phyloP scores from a whole-genome alignment of 2,329 filamentous ascomycete genomes.

The Colletotrichum lini region DNA sequence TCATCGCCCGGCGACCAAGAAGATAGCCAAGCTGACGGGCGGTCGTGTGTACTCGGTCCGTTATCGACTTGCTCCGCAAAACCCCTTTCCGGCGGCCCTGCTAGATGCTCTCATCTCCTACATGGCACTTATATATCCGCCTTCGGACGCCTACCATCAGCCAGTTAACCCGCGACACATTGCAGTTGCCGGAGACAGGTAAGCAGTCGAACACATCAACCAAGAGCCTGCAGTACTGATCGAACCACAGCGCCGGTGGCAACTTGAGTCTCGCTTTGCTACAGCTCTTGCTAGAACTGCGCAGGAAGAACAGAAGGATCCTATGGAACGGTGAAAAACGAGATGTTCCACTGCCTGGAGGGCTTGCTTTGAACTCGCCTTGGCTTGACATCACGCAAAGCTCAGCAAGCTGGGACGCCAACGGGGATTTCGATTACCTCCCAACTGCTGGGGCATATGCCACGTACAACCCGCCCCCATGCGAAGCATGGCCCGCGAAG shows the following conservation, averaged over 20 bases:
- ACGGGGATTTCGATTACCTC: conserved; percentile 75
- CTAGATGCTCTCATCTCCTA: conserved; percentile 82
- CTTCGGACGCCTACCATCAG: conserved; percentile 75
- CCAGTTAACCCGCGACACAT: conserved; percentile 76
- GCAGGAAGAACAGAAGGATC: conserved; percentile 62
- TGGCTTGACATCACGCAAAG: conserved; percentile 81
- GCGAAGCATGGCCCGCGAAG: conserved; percentile 69
- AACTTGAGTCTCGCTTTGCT: conserved; percentile 77
- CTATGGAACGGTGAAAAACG: conserved; percentile 73
- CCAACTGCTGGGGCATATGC: conserved; percentile 57
- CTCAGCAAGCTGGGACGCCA: conserved; percentile 67
- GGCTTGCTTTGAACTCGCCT: conserved; percentile 73
- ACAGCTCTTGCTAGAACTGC: conserved; percentile 77
- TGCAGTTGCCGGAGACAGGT: conserved; percentile 80
- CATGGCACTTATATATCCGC: conserved; percentile 80
- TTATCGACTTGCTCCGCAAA: conserved; percentile 82
- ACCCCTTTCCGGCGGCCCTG: conserved; percentile 81
- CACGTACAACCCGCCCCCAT: conserved; percentile 54
- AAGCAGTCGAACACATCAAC: conserved; percentile 39
- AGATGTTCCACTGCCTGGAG: conserved; percentile 76
- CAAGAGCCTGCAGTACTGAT: conserved; percentile 1
- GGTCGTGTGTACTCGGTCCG: conserved; percentile 80
- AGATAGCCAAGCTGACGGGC: conserved; percentile 75
- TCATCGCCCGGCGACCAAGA: conserved; percentile 71
- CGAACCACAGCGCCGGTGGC: conserved; percentile 74